A percentile compares a stretch with the other conserved stretches of the same genome.
Evolutionary conservation across 352 stramenopile species (phyloP).

Genomic region (Phytophthora podocarpi): DNA sequence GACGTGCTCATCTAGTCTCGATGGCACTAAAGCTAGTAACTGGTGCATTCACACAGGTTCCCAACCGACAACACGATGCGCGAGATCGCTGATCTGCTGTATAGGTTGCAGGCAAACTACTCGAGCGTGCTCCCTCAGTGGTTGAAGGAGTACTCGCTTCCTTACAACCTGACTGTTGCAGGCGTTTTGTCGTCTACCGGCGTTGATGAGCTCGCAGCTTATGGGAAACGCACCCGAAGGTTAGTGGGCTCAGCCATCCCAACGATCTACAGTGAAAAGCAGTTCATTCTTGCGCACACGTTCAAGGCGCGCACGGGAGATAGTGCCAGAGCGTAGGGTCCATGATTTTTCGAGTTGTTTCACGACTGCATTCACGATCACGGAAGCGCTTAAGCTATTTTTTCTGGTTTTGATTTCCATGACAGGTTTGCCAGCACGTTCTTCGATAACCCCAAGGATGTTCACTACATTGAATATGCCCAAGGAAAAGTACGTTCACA

Average conservation of each 20-base stretch:
- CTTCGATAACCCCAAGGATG: slow-evolving; percentile 57
- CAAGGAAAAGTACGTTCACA: slow-evolving; percentile 44
- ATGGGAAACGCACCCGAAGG: slow-evolving; percentile 41
- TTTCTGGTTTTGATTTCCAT: not conserved
- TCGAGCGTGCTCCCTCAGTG: slow-evolving; percentile 45
- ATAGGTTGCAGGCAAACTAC: slow-evolving; percentile 49
- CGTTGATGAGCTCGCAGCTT: slow-evolving; percentile 41
- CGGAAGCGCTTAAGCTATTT: not conserved
- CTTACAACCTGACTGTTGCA: slow-evolving; percentile 56
- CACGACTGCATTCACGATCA: not conserved
- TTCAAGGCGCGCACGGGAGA: slow-evolving; percentile 61
- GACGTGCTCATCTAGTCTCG: not conserved
- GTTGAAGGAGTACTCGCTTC: slow-evolving; percentile 62
- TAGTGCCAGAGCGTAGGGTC: slow-evolving; percentile 58
- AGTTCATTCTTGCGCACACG: slow-evolving; percentile 63
- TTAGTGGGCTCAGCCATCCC: slow-evolving; percentile 14
- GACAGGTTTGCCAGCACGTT: slow-evolving; percentile 61
- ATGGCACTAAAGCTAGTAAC: not conserved
- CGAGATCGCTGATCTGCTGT: slow-evolving; percentile 50
- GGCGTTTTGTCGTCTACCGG: slow-evolving; percentile 46
- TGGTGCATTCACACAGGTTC: slow-evolving; percentile 31
- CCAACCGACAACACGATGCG: slow-evolving; percentile 56
- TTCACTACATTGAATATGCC: slow-evolving; percentile 58
- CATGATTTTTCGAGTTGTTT: not conserved
- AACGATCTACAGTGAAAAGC: slow-evolving; percentile 31